A percentile compares a stretch with the other conserved stretches of the same genome.
Evolutionary conservation across 352 stramenopile species (phyloP).

Genomic region (Blastocystis sp.): DNA sequence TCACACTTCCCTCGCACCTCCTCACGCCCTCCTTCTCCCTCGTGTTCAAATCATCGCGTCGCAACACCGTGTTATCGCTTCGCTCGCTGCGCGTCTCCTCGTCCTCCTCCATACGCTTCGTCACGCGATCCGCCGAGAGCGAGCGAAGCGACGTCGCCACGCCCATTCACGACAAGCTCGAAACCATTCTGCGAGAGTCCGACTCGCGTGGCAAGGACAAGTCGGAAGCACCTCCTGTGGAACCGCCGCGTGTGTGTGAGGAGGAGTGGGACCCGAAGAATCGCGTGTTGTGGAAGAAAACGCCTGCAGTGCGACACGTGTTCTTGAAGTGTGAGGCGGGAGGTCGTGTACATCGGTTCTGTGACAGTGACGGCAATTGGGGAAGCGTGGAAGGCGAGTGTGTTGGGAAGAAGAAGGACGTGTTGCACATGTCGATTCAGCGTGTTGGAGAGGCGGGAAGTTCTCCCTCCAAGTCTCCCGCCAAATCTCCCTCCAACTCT

Average conservation of each 20-base stretch:
- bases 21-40: not conserved
- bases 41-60: not conserved
- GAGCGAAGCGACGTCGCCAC: not conserved
- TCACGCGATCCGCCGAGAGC: not conserved
- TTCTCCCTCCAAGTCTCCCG: too few species aligned
- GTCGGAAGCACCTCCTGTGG: not conserved
- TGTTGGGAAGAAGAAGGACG: not conserved
- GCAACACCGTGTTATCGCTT: not conserved
- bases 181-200: not conserved
- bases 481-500: too few species aligned
- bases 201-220: not conserved
- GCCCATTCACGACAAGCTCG: not conserved
- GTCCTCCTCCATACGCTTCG: not conserved
- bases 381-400: slow-evolving; percentile 21
- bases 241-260: not conserved
- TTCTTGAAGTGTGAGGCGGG: not conserved
- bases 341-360: slow-evolving; percentile 15
- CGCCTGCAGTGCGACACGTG: slow-evolving; percentile 6
- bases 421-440: too few species aligned
- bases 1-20: not conserved
- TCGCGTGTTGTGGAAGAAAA: not conserved
- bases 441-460: too few species aligned
- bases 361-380: not conserved
- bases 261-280: slow-evolving; percentile 16
- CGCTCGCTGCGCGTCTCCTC: not conserved